These are phyloP conservation scores for Suillus subluteus DNA, from an alignment of 768 basidiomycete species.

Conservation along the genomic window DNA sequence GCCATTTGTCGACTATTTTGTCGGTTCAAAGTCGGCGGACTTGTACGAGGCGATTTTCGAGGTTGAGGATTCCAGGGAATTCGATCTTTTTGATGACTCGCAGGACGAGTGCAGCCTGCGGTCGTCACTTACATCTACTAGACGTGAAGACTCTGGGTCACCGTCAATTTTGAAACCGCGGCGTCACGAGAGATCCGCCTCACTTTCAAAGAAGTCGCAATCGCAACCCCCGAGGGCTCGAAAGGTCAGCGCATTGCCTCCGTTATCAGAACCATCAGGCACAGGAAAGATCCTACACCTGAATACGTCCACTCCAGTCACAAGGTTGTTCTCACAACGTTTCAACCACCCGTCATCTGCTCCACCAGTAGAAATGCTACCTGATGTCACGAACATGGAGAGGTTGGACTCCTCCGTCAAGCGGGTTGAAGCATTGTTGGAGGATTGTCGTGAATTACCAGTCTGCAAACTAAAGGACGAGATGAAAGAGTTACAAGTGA, in stretches of 20 bases:
- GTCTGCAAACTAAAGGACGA: slow-evolving; percentile 72
- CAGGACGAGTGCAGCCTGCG: slow-evolving; percentile 39
- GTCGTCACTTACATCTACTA: slow-evolving; percentile 16
- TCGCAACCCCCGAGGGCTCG: slow-evolving; percentile 21
- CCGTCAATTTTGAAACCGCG: slow-evolving; percentile 15
- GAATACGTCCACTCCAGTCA: slow-evolving; percentile 32
- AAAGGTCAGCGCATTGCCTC: slow-evolving; percentile 30
- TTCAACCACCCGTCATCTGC: slow-evolving; percentile 2
- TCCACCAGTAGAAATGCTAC: slow-evolving; percentile 15
- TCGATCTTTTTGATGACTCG: slow-evolving; percentile 53
- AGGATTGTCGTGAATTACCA: slow-evolving; percentile 65
- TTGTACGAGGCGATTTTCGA: slow-evolving; percentile 83
- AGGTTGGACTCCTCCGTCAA: slow-evolving; percentile 50
- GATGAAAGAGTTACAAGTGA: slow-evolving; percentile 81
- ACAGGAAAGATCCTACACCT: slow-evolving; percentile 32
- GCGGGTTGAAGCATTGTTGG: slow-evolving; percentile 63
- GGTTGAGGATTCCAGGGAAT: slow-evolving; percentile 53
- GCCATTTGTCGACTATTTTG: slow-evolving; percentile 73
- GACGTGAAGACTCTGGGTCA: slow-evolving; percentile 17
- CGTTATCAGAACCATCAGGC: slow-evolving; percentile 33
- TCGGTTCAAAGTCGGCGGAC: slow-evolving; percentile 69
- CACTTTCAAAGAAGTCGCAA: slow-evolving; percentile 17
- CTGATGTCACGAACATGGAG: slow-evolving; percentile 26
- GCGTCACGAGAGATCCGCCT: slow-evolving; percentile 4
- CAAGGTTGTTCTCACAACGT: slow-evolving; percentile 28